Evolutionary conservation across 2,329 filamentous ascomycete species (phyloP), one percentile per base, ranked within the genome.

Genomic region (Apiospora hydei): DNA sequence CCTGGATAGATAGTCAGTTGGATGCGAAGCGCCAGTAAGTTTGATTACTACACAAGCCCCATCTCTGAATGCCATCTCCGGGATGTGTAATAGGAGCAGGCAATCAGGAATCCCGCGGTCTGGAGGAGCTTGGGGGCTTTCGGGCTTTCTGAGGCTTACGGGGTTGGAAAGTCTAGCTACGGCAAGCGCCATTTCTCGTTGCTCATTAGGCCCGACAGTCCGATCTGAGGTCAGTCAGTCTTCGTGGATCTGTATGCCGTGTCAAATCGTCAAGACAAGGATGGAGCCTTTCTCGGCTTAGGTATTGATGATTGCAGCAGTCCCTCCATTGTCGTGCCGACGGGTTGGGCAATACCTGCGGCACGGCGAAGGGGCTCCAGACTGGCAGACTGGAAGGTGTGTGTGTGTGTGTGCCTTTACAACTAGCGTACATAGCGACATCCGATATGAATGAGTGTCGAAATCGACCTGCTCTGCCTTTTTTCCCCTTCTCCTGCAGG

Each of bases 1-100:
- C 57, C 57, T 64, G 57, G 57, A 18, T 64, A 64, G 57, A 41
- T n/a, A 41, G 34, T 41, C 30, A 64, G 57, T 41, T 38, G 30
- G 57, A 41, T 41, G 57, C 57, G 57, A 64, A 61, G 57, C 21
- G 34, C 30, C 57, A 64, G 57, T 64, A 64, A 41, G 21, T 64
- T 64, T 38, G 57, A 64, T 64, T 64, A 64, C 57, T 64, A 64
- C 21, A 41, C 57, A 64, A 64, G 57, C 34, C 53, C 53, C 53
- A 11, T 61, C 14, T 61, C 53, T 34, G 16, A 61, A 61, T 38
- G 34, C 16, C 34, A 24, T 64, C 57, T 64, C 34, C 57, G 57
- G 34, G 21, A 49, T 49, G 21, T 18, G 16, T 5, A 46, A 38
- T 38, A 38, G 41, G 53, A 57, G 51, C 24, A 46, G 24, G 47